Evolutionary conservation across 75 land plant species (phyloP).

Genomic region (Pinus tabuliformis): DNA sequence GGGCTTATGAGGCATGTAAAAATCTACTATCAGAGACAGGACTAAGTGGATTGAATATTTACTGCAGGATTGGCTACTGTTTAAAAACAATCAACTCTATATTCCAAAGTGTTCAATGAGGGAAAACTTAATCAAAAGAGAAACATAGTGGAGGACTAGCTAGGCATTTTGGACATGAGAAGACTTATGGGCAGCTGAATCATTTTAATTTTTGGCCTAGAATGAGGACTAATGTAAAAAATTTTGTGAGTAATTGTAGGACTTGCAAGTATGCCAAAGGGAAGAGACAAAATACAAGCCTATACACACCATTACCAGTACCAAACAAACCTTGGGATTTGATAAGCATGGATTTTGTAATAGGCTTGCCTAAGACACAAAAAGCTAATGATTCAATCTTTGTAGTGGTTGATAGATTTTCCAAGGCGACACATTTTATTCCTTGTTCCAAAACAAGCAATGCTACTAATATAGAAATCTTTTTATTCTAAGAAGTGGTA

Average conservation of each 20-base stretch:
- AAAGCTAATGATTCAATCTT: neutral
- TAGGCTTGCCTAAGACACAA: neutral
- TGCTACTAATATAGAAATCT: neutral
- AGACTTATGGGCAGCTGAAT: neutral
- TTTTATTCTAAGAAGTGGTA: neutral
- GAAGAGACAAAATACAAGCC: neutral
- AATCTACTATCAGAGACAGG: neutral
- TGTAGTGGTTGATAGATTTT: neutral
- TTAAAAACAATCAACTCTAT: neutral
- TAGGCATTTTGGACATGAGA: neutral
- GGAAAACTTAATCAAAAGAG: neutral
- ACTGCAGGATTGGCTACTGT: neutral
- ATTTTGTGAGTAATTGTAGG: neutral
- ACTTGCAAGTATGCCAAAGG: neutral
- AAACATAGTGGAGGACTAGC: neutral
- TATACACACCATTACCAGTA: neutral
- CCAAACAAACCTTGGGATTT: neutral
- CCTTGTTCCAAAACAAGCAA: neutral
- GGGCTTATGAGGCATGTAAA: neutral
- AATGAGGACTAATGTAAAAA: neutral
- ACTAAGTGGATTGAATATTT: neutral
- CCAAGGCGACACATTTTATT: neutral
- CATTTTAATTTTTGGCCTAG: neutral
- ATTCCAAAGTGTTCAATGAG: neutral
- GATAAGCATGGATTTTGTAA: neutral